Evolutionary conservation across 2,329 filamentous ascomycete genomes (phyloP).

Genomic region (Colletotrichum australisinense): DNA sequence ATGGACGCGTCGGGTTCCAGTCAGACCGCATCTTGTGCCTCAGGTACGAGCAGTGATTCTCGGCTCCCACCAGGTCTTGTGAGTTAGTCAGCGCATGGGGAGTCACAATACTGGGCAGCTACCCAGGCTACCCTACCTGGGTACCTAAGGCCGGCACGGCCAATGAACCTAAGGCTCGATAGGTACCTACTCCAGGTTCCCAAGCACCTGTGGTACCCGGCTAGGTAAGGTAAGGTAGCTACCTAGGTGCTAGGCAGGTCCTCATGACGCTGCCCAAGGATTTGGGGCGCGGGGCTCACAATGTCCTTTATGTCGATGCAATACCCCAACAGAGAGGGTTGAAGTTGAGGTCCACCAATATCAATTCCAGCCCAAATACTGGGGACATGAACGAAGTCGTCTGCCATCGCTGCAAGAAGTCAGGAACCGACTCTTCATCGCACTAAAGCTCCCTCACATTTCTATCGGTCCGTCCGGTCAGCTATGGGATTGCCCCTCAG

Average conservation of each 20-base stretch:
- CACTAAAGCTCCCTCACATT: not conserved
- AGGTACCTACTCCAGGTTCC: too few relatives aligned
- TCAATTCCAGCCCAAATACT: not conserved
- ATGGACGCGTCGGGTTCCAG: conserved; percentile 8
- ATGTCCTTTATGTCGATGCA: not conserved
- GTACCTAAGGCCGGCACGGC: too few relatives aligned
- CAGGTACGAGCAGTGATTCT: not conserved
- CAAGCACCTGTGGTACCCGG: too few relatives aligned
- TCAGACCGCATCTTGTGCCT: not conserved
- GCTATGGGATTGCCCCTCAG: conserved; percentile 41
- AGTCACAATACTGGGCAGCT: too few relatives aligned
- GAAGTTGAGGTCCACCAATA: not conserved
- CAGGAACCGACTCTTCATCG: not conserved
- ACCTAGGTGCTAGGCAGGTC: not conserved
- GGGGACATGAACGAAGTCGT: not conserved
- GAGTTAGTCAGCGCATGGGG: not conserved
- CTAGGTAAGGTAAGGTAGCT: too few relatives aligned
- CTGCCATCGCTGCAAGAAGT: not conserved
- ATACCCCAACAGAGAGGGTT: not conserved
- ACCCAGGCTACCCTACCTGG: too few relatives aligned
- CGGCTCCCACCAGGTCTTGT: not conserved
- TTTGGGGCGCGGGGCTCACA: not conserved
- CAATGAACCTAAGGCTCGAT: too few relatives aligned
- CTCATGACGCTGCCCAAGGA: not conserved
- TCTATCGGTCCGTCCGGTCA: not conserved